Evolutionary conservation across 2,329 filamentous ascomycete species (phyloP), one percentile per base, ranked within the genome.

Genomic region (Cytospora leucostoma): DNA sequence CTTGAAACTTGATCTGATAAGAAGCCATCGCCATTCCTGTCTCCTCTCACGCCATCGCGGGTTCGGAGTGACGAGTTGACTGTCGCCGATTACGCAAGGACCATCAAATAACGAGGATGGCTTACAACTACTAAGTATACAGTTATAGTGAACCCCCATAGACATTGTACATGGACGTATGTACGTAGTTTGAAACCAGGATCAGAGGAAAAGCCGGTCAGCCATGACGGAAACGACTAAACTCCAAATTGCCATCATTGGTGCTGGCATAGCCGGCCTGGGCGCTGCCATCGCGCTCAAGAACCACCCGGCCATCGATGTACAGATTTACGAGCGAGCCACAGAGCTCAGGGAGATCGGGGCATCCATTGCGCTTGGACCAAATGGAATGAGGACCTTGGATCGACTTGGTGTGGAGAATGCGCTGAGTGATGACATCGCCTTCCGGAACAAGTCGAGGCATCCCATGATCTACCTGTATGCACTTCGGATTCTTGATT

Each of bases 351-450:
- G 73, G 62, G 79, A 82, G 61, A 76, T 82, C 34, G 80, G 80
- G 8, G 79, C 80, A 0, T 79, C 78, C 2, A 80, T 82, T 19
- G 80, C 78, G 1, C 72, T 83, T 5, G 82, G 82, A 2, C 80
- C 81, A 1, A 84, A 84, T 69, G 82, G 82, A 0, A 76, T 84
- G 71, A 77, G 78, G 44, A 81, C 81, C 0, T 70, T 85, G 52
- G 79, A 83, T 51, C 78, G 77, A 27, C 76, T 83, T 0, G 82
- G 82, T 5, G 79, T 82, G 15, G 61, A 77, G 44, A 77, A 79
- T 63, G 80, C 80, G 1, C 72, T 83, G 8, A 70, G 72, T 1
- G 75, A 78, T 11, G 72, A 73, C 32, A 67, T 80, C 7, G 76
- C 75, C 0, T 78, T 76, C 56, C 75, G 78, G 59, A 70, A 80